Percentiles rank a stretch among this genome's conserved stretches.
These are phyloP conservation scores for Udeniomyces megalosporus DNA, from an alignment of 768 basidiomycete species.

Conservation along the genomic window DNA sequence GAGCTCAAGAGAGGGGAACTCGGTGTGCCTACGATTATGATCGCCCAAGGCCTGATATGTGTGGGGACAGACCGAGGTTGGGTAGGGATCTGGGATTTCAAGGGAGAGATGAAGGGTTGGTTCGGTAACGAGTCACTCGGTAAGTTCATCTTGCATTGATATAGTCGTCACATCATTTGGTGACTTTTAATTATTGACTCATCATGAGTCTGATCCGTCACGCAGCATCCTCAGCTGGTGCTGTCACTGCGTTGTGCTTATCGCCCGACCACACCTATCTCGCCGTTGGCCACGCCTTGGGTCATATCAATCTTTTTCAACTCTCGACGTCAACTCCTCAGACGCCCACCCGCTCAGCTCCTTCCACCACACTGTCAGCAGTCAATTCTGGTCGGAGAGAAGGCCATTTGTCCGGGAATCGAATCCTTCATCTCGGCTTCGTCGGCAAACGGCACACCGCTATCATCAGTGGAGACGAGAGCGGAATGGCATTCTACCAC, in stretches of 20 bases:
- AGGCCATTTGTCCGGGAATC: conserved; percentile 64
- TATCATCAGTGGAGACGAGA: conserved; percentile 73
- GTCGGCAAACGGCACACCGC: conserved; percentile 85
- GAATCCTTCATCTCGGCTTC: conserved; percentile 63
- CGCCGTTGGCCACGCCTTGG: conserved; percentile 69
- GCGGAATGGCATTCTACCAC: conserved; percentile 87
- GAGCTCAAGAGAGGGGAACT: not conserved
- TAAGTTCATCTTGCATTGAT: conserved; percentile 29
- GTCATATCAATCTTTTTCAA: conserved; percentile 74
- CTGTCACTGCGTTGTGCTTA: conserved; percentile 75
- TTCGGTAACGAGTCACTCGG: conserved; percentile 56
- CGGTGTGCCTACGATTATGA: conserved; percentile 62
- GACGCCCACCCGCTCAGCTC: conserved; percentile 47
- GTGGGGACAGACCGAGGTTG: conserved; percentile 69
- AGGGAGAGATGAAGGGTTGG: conserved; percentile 61
- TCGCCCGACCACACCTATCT: conserved; percentile 89
- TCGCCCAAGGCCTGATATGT: conserved; percentile 75
- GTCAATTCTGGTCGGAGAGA: conserved; percentile 64
- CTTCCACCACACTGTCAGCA: conserved; percentile 51
- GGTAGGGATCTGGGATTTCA: conserved; percentile 74
- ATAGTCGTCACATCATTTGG: not conserved
- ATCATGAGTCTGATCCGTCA: too few relatives aligned
- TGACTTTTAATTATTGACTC: not conserved
- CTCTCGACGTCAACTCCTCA: conserved; percentile 42
- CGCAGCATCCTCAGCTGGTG: conserved; percentile 46